Percentiles rank a stretch among this genome's conserved stretches.
Conservation (phyloP, 192 early-diverging fungal species). For the Podila verticillata region DNA sequence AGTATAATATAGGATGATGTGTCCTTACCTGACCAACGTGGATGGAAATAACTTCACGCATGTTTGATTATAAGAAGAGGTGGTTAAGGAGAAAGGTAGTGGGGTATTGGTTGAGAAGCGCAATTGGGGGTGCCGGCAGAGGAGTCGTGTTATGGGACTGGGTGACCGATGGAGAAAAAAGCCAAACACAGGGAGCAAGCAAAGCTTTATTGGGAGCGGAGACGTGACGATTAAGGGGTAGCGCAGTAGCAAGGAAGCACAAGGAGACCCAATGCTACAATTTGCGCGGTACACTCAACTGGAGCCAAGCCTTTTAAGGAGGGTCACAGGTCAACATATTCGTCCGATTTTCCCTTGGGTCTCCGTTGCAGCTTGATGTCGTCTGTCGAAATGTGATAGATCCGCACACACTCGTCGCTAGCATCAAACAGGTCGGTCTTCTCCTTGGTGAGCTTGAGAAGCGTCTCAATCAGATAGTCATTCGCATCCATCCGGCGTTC, state of each 20-base stretch:
- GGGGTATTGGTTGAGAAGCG: slow-evolving; percentile 1
- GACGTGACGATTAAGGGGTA: no score
- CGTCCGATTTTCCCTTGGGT: background rate
- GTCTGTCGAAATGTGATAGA: background rate
- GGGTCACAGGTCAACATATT: no score
- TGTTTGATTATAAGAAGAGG: background rate
- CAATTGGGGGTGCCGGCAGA: slow-evolving; percentile 3
- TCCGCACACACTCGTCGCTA: background rate
- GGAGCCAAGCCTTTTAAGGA: no score
- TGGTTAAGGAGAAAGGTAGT: background rate
- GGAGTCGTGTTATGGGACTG: slow-evolving; percentile 4
- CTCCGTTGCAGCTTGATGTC: background rate
- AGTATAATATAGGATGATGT: background rate
- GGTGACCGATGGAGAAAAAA: slow-evolving; percentile 3
- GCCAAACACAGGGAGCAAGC: background rate
- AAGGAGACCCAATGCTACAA: no score
- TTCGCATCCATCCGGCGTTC: no score
- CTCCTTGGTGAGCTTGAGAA: background rate
- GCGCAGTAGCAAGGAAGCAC: no score
- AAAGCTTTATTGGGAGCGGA: no score
- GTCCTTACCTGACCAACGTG: slow-evolving; percentile 51
- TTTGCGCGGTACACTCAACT: no score
- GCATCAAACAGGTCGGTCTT: background rate
- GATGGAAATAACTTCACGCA: slow-evolving; percentile 15
- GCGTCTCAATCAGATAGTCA: no score